Evolutionary conservation across 2,329 filamentous ascomycete genomes (phyloP).

Genomic region (Knoxdaviesia capensis): DNA sequence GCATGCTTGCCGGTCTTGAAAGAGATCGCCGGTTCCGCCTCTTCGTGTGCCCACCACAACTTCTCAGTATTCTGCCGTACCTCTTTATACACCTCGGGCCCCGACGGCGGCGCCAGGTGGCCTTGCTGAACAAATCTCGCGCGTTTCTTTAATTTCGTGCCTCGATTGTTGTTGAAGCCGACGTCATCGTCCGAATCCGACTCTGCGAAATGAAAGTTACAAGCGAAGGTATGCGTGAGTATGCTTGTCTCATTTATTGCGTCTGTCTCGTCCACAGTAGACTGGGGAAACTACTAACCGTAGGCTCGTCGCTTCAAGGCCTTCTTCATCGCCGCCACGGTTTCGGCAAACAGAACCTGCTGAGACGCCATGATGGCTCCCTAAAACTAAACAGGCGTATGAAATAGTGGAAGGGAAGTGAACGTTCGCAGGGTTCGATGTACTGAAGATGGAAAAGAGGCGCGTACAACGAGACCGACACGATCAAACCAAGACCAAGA

Average conservation of each 20-base stretch:
- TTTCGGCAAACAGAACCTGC: conserved; percentile 43
- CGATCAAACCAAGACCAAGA: not conserved
- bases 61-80: conserved; percentile 19
- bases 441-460: not conserved
- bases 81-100: conserved; percentile 51
- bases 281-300: conserved; percentile 19
- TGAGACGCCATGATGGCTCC: conserved; percentile 22
- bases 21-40: not conserved
- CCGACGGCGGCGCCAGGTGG: conserved; percentile 44
- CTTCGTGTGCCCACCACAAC: too few species aligned
- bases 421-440: not conserved
- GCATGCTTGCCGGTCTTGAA: not conserved
- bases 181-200: conserved; percentile 61
- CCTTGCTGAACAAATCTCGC: conserved; percentile 52
- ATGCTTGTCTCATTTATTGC: conserved; percentile 2
- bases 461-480: not conserved
- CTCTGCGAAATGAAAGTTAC: conserved; percentile 24
- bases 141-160: conserved; percentile 59
- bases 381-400: too few species aligned
- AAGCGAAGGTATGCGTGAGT: not conserved
- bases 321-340: conserved; percentile 47
- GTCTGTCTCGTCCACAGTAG: not conserved
- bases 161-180: conserved; percentile 50
- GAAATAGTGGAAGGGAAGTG: not conserved
- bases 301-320: conserved; percentile 44